Evolutionary conservation across 495 filamentous ascomycete genomes (phyloP), one percentile per base, ranked within the genome.

Genomic region (Lineolata rhizophorae): DNA sequence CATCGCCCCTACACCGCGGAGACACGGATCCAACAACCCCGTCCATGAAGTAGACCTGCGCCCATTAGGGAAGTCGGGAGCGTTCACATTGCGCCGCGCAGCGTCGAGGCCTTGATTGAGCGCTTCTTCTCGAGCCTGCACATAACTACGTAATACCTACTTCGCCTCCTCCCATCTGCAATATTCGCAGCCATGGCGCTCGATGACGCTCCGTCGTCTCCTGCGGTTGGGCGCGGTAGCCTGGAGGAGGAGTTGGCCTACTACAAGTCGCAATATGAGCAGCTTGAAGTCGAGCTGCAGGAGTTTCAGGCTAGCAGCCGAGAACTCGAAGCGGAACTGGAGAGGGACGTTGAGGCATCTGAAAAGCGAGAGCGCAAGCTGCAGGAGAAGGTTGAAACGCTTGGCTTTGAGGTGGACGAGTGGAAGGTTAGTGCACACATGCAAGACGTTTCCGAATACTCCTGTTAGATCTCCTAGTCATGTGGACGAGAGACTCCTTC

Each of bases 201-300:
- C 8, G 40, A 30, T 24, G 31, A 35, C 33, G 27, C 19, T 25
- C 39, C 49, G 20, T 51, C 52, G 11, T 55, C 51, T 14, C 48
- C 52, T 12, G 13, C 41, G 17, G 48, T 39, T 8, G 24, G 26
- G 19, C 32, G 44, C 30, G 40, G 42, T 12, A 48, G 48, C 43
- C 35, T 53, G 31, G 68, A 77, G 47, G 73, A 83, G 41, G 73
- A 82, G 32, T 56, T 94, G 17, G 67, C 74, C 24, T 91, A 84
- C 61, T 95, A 95, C 62, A 95, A 97, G 54, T 53, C 71, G 26
- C 87, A 97, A 52, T 94, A 95, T 60, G 81, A 91, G 50, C 70
- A 81, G 46, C 65, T 97, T 6, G 85, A 90, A 56, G 60, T 72
- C 30, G 87, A 97, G 50, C 66, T 97, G 37, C 67, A 79, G 32